Evolutionary conservation across 495 filamentous ascomycete species (phyloP).

Genomic region (Neurospora sp.): DNA sequence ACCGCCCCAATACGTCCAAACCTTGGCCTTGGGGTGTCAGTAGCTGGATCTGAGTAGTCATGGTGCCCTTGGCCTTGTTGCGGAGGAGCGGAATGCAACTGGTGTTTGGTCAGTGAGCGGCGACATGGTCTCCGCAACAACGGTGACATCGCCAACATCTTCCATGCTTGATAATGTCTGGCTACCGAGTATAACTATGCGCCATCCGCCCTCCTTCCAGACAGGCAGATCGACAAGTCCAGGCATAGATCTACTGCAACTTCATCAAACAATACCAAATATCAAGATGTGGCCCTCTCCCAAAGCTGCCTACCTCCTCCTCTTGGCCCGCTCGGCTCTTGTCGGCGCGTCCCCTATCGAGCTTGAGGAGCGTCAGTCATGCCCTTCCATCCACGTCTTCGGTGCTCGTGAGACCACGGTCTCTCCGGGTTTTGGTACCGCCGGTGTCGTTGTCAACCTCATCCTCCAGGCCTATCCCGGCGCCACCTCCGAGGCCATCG

Average conservation of each 20-base stretch:
- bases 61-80: neutral
- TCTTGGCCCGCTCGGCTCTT: slow-evolving; percentile 19
- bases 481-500: slow-evolving; percentile 46
- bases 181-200: neutral
- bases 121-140: neutral
- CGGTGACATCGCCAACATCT: neutral
- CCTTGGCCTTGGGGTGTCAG: neutral
- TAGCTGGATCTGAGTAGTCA: neutral
- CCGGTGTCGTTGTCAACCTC: slow-evolving; percentile 43
- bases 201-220: neutral
- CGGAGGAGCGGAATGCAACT: slow-evolving; percentile 21
- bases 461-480: slow-evolving; percentile 43
- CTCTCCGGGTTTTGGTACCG: slow-evolving; percentile 44
- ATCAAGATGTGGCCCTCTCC: slow-evolving; percentile 24
- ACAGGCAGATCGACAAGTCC: neutral
- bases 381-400: slow-evolving; percentile 48
- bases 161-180: neutral
- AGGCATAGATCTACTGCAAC: neutral
- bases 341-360: slow-evolving; percentile 21
- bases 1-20: neutral
- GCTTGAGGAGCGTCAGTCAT: slow-evolving; percentile 25
- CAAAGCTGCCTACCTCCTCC: slow-evolving; percentile 19
- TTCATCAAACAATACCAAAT: neutral
- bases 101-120: neutral
- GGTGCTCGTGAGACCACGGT: slow-evolving; percentile 57